Evolutionary conservation across 768 basidiomycete species (phyloP).

Genomic region (Boletus patriciae): DNA sequence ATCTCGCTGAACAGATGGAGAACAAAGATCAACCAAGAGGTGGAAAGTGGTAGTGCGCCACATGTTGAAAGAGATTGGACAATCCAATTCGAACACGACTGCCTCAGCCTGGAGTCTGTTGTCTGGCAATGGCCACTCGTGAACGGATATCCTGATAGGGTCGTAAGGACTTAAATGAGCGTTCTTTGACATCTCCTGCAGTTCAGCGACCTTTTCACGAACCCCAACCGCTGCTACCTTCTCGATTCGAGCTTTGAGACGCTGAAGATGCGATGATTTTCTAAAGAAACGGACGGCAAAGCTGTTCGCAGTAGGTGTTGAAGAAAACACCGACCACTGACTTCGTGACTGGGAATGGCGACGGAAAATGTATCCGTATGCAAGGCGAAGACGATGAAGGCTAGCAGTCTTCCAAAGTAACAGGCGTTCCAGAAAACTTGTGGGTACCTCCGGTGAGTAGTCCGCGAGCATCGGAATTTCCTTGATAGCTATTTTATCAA

Average conservation of each 20-base stretch:
- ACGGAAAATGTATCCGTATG: slow-evolving; percentile 32
- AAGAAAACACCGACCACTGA: slow-evolving; percentile 36
- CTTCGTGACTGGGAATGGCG: slow-evolving; percentile 24
- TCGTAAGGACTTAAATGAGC: no score
- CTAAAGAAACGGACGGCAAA: slow-evolving; percentile 40
- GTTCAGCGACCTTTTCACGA: slow-evolving; percentile 30
- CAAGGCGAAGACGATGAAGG: slow-evolving; percentile 28
- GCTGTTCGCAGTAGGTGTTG: slow-evolving; percentile 7
- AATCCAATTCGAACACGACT: slow-evolving; percentile 19
- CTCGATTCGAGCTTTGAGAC: slow-evolving; percentile 33
- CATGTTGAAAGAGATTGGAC: no score
- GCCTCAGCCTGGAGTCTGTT: slow-evolving; percentile 18
- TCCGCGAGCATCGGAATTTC: slow-evolving; percentile 12
- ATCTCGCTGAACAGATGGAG: not conserved
- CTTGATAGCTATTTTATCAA: no score
- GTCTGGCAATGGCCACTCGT: slow-evolving; percentile 47
- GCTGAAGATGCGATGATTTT: slow-evolving; percentile 21
- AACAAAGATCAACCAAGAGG: slow-evolving; percentile 38
- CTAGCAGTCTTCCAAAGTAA: slow-evolving; percentile 8
- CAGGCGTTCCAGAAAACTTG: slow-evolving; percentile 22
- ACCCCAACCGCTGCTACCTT: slow-evolving; percentile 19
- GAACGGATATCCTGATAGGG: slow-evolving; percentile 29
- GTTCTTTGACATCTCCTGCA: slow-evolving; percentile 11
- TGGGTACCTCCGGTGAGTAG: slow-evolving; percentile 35
- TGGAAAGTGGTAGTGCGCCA: slow-evolving; percentile 14